A percentile compares a stretch with the other conserved stretches of the same genome.
Evolutionary conservation across 1,139 yeast species (phyloP).

Genomic region (Trichomonascaceae sp.): DNA sequence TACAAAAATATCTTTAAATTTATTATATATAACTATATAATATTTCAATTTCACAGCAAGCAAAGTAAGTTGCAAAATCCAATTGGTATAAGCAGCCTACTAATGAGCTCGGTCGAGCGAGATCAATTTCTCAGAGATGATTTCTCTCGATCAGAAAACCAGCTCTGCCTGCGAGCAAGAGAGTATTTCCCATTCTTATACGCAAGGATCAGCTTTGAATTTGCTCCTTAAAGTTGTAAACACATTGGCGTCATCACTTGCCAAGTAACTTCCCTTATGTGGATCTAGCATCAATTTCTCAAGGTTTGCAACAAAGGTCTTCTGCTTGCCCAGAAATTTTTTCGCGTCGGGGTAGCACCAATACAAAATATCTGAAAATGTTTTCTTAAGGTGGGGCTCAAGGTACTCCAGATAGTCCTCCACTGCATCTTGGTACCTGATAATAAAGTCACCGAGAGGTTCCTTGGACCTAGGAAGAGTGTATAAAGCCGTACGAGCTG

Average conservation of each 20-base stretch:
- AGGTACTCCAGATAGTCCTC: neutral
- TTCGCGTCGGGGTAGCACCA: neutral
- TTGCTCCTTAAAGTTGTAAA: neutral
- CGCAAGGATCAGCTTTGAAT: neutral
- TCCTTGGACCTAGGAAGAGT: neutral
- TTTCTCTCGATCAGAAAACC: too few relatives aligned
- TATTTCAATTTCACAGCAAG: too few relatives aligned
- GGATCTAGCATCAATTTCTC: neutral
- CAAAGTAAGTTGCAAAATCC: too few relatives aligned
- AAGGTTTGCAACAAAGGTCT: neutral
- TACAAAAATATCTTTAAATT: too few relatives aligned
- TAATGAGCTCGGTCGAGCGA: too few relatives aligned
- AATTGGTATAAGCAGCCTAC: too few relatives aligned
- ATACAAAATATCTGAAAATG: neutral
- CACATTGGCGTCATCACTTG: neutral
- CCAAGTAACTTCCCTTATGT: neutral
- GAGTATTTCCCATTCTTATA: too few relatives aligned
- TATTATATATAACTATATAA: too few relatives aligned
- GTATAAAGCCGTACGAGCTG: neutral
- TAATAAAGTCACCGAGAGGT: neutral
- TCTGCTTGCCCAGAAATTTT: neutral
- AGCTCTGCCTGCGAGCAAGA: too few relatives aligned
- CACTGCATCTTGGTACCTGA: neutral
- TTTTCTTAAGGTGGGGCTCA: neutral
- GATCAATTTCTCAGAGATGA: too few relatives aligned